Conservation (phyloP, 2,329 filamentous ascomycete genomes). For the Nemania serpens region DNA sequence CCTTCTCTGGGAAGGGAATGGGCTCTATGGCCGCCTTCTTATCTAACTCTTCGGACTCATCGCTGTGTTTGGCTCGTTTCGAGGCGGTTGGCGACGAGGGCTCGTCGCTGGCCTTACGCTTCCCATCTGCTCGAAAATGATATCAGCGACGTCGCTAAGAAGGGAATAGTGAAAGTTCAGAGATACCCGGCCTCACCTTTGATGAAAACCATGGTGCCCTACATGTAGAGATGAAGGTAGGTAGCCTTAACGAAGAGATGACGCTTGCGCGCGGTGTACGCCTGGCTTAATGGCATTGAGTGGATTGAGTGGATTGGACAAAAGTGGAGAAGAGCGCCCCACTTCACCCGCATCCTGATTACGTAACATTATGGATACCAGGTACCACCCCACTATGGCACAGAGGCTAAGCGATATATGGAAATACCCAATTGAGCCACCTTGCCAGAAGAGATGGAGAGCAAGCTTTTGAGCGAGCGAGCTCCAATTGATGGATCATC, state of each 20-base stretch:
- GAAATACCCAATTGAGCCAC: slow-evolving; percentile 18
- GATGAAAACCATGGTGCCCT: slow-evolving; percentile 36
- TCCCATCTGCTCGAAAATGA: slow-evolving; percentile 51
- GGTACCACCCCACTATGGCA: neutral
- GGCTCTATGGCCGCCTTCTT: slow-evolving; percentile 62
- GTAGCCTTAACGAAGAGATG: slow-evolving; percentile 12
- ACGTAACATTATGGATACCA: neutral
- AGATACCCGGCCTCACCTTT: slow-evolving; percentile 44
- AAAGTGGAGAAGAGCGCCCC: too few species aligned
- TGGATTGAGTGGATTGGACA: too few species aligned
- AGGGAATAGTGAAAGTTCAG: neutral
- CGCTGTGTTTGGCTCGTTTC: slow-evolving; percentile 65
- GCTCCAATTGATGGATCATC: neutral
- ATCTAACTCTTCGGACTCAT: slow-evolving; percentile 49
- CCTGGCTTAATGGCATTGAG: too few species aligned
- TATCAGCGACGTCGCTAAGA: slow-evolving; percentile 1
- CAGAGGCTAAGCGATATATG: slow-evolving; percentile 6
- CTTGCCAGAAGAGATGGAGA: slow-evolving; percentile 12
- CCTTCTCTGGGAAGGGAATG: slow-evolving; percentile 90
- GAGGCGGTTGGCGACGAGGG: slow-evolving; percentile 62
- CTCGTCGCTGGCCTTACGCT: slow-evolving; percentile 75
- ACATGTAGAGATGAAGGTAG: too few species aligned
- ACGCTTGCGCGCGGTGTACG: neutral
- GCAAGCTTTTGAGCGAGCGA: slow-evolving; percentile 2
- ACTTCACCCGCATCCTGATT: neutral